Evolutionary conservation across 768 basidiomycete genomes (phyloP), one percentile per base, ranked within the genome.

Genomic region (Clitopilus passeckerianus): DNA sequence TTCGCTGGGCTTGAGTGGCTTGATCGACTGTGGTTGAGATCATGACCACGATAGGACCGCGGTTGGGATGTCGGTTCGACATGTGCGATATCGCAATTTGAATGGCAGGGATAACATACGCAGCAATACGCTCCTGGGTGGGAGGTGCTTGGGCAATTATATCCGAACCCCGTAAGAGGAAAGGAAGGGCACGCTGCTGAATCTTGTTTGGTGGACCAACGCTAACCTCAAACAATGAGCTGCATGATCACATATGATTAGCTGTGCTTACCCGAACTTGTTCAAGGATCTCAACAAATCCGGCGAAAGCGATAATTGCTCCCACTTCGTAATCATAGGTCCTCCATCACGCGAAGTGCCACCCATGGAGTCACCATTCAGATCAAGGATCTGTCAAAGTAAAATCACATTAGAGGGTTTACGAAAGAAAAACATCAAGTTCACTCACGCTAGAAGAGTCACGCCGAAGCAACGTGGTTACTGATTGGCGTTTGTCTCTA

Each of bases 101-200:
- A 50, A 94, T 90, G 27, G 90, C 91, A 54, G 93, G 94, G 61
- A 96, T 94, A 54, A 94, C 88, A 74, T 99, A 99, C 60, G 95
- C 94, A 22, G 96, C 95, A 66, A 99, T 99, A 52, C 97, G 84
- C 71, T 99, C 97, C 71, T 98, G 96, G 0, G 97, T 98, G 0
- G 97, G 95, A 53, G 97, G 97, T 9, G 96, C 97, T 74, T 99
- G 97, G 8, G 96, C 95, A 67, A 99, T 98, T 68, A 98, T 98
- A 67, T 99, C 97, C 35, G 93, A 86, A 7, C 94, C 95, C 56
- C 90, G 85, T 34, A 98, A 80, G 60, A 99, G 85, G 76, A 98
- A 98, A 6, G 97, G 97, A 54, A 99, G 78, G 50, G 97, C 95
- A 53, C 96, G 85, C 69, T 96, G 94, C 74, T 98, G 97, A 64